Evolutionary conservation across 2,329 filamentous ascomycete species (phyloP), one percentile per base, ranked within the genome.

Genomic region (Drechmeria coniospora): DNA sequence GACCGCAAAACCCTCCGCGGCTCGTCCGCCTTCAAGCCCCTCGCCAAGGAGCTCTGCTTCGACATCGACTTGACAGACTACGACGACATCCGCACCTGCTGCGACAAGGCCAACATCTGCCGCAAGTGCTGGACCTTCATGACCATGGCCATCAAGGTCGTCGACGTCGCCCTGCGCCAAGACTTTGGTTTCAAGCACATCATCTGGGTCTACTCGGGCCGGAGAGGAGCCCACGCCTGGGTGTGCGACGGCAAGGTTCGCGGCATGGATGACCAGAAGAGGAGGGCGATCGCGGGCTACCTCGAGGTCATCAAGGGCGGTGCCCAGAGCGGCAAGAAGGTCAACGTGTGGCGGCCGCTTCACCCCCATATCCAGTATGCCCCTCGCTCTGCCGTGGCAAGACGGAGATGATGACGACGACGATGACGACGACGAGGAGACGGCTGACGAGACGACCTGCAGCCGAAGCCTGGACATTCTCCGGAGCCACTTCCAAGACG

Each of bases 31-130:
- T 94, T 98, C 58, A 79, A 77, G 37, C 87, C 90, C 0, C 53
- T 94, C 18, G 69, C 80, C 31, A 98, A 98, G 52, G 90, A 98
- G 52, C 61, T 98, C 21, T 93, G 93, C 43, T 95, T 98, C 53
- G 90, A 98, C 77, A 95, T 98, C 44, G 90, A 98, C 68, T 69
- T 98, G 69, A 95, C 90, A 30, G 90, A 95, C 57, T 98, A 98
- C 55, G 90, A 98, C 50, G 83, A 92, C 39, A 81, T 98, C 38
- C 76, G 90, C 41, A 94, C 86, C 16, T 98, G 90, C 57, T 98
- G 90, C 51, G 74, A 77, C 44, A 86, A 87, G 49, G 83, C 87
- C 7, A 92, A 81, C 41, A 95, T 98, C 38, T 98, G 90, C 51
- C 66, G 64, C 39, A 90, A 86, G 50, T 98, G 90, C 58, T 98